A percentile compares a stretch with the other conserved stretches of the same genome.
Conservation (phyloP, 2,329 filamentous ascomycete species). For the Aspergillus ibericus region DNA sequence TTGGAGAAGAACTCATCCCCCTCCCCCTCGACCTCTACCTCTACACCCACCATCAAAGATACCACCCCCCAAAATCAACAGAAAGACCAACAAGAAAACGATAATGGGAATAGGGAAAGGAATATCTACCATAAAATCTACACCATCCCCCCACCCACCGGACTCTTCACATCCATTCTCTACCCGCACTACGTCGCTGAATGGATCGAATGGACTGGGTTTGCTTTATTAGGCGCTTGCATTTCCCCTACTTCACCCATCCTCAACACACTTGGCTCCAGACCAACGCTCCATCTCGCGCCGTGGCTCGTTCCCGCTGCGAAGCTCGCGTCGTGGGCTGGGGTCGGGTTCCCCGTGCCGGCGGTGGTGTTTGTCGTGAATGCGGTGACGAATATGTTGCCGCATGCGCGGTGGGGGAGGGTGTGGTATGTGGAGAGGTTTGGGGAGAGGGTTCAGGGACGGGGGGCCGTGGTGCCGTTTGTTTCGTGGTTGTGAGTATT, state of each 20-base stretch:
- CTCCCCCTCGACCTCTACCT: too few relatives aligned
- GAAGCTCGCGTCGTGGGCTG: slow-evolving; percentile 25
- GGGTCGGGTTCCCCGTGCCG: slow-evolving; percentile 62
- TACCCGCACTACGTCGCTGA: slow-evolving; percentile 95
- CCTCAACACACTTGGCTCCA: background rate
- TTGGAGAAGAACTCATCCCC: slow-evolving; percentile 37
- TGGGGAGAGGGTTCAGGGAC: slow-evolving; percentile 72
- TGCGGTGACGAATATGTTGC: slow-evolving; percentile 86
- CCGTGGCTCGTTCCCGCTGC: slow-evolving; percentile 40
- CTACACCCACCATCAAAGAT: slow-evolving; percentile 30
- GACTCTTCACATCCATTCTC: slow-evolving; percentile 78
- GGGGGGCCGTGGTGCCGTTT: slow-evolving; percentile 71
- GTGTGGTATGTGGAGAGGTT: slow-evolving; percentile 88
- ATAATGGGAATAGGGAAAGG: too few relatives aligned
- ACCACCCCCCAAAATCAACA: background rate
- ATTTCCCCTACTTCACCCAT: background rate
- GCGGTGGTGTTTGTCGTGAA: slow-evolving; percentile 82
- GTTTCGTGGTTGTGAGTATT: slow-evolving; percentile 39
- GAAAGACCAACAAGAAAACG: slow-evolving; percentile 43
- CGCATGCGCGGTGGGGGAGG: slow-evolving; percentile 76
- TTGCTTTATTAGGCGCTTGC: slow-evolving; percentile 56
- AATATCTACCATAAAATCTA: slow-evolving; percentile 76
- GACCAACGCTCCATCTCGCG: slow-evolving; percentile 26
- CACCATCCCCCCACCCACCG: slow-evolving; percentile 75
- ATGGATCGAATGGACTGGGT: slow-evolving; percentile 95